Base-by-base conservation (phyloP, 306 rosid species). In the Casuarina glauca region DNA sequence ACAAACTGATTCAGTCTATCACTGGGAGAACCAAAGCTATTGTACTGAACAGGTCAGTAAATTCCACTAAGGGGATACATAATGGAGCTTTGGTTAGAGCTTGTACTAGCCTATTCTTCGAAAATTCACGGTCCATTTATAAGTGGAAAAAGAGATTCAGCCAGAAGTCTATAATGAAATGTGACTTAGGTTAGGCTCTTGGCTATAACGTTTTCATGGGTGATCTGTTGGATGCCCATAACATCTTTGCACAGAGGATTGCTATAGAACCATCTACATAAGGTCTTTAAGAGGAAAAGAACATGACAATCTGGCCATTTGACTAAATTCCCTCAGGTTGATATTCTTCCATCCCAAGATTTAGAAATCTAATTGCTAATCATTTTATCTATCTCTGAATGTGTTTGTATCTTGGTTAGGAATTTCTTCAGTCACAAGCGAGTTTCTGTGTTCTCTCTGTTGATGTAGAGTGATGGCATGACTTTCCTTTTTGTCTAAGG, bases 1-100 rank as follows among this genome's bases (percentile, higher is more conserved):
- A 80, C 73, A 92, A 85, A 73, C 87, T 94, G 69, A 69, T 80
- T 74, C 77, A 78, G 55, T 86, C 93, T 55, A 75, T 92, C 69
- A 89, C 90, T 32, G 85, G 76, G 78, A 89, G 83, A 87, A 94
- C 97, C 41, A 94, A 94, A 88, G 96, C 90, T 73, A 38, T 94
- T 48, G 79, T 94, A 35, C 60, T 91, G 67, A 94, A 94, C 89
- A 94, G 98, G 97, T 92, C 81, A 77, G 85, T 72, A 55, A 66
- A 74, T 70, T 70, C 7, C 67, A 35, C 55, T 15, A 70, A 76
- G 76, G 76, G 63, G 63, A 67, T 9, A 66, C 38, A 16, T 15
- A 42, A 38, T 67, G 5, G 11, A 69, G 19, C 42, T 39, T 75
- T 77, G 58, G 39, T 75, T 48, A 42, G 71, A 63, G 12, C 32